Conservation (phyloP, 75 land plant species). For the Pinus albicaulis region DNA sequence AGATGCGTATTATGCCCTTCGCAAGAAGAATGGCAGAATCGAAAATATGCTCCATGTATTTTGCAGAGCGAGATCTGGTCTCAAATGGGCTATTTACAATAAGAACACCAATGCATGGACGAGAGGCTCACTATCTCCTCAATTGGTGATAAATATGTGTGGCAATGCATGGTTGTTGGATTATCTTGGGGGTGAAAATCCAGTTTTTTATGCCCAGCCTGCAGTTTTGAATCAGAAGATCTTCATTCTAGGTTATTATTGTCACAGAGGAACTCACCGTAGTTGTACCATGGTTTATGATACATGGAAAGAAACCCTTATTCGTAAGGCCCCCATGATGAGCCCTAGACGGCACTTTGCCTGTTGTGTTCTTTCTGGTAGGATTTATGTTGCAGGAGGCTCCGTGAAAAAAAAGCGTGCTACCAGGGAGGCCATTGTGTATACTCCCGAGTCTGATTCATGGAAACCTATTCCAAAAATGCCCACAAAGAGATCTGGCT, state of each 20-base stretch:
- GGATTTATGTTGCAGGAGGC: constrained; percentile 83
- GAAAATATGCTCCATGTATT: constrained; percentile 39
- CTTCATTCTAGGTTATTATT: constrained; percentile 41
- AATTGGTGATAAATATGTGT: background rate
- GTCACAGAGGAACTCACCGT: constrained; percentile 9
- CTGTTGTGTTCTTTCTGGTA: constrained; percentile 49
- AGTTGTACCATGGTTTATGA: constrained; percentile 51
- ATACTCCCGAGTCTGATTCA: constrained; percentile 54
- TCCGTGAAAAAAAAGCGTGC: constrained; percentile 19
- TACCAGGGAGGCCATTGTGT: constrained; percentile 39
- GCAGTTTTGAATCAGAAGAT: constrained; percentile 54
- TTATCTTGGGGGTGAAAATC: constrained; percentile 10
- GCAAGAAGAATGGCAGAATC: constrained; percentile 23
- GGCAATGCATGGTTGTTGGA: constrained; percentile 1
- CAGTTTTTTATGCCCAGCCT: constrained; percentile 54
- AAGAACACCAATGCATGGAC: constrained; percentile 28
- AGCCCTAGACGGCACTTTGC: constrained; percentile 80
- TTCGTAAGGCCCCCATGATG: constrained; percentile 46
- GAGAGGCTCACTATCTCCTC: constrained; percentile 21
- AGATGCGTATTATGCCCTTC: constrained; percentile 24
- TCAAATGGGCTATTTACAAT: constrained; percentile 28
- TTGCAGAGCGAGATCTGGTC: constrained; percentile 25
- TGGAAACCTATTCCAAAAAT: constrained; percentile 70
- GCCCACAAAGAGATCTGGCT: constrained; percentile 74
- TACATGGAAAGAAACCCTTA: constrained; percentile 52